These are phyloP conservation scores for Hyaloscypha bicolor DNA, from an alignment of 495 filamentous ascomycete species.

Conservation along the genomic window DNA sequence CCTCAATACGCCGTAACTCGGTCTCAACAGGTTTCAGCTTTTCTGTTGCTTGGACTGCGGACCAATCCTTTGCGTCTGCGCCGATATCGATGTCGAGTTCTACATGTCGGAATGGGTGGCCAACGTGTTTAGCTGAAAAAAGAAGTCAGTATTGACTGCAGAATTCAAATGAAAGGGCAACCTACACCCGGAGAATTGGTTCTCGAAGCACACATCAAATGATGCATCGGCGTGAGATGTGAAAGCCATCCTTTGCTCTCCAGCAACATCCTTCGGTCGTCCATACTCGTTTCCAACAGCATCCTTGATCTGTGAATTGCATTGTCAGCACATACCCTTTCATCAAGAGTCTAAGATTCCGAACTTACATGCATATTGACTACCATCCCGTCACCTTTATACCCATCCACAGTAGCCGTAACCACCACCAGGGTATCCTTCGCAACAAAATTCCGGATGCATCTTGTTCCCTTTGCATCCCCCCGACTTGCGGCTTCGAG, in stretches of 20 bases:
- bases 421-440: constrained; percentile 97
- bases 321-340: neutral
- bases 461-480: constrained; percentile 72
- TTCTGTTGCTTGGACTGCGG: constrained; percentile 91
- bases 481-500: constrained; percentile 67
- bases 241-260: constrained; percentile 91
- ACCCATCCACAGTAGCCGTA: constrained; percentile 84
- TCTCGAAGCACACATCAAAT: constrained; percentile 98
- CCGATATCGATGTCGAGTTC: constrained; percentile 99
- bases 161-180: neutral
- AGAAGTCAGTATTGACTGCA: constrained; percentile 11
- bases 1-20: constrained; percentile 90
- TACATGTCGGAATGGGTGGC: constrained; percentile 72
- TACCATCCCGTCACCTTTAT: constrained; percentile 87
- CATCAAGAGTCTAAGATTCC: neutral
- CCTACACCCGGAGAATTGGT: constrained; percentile 68
- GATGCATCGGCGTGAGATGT: constrained; percentile 92
- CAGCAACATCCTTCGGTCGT: constrained; percentile 84
- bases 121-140: constrained; percentile 38
- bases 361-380: constrained; percentile 92
- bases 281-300: constrained; percentile 94
- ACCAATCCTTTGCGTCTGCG: constrained; percentile 98
- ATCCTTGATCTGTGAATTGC: constrained; percentile 76
- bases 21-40: constrained; percentile 98
- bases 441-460: constrained; percentile 94